Evolutionary conservation across 2,329 filamentous ascomycete genomes (phyloP), one percentile per base, ranked within the genome.

Genomic region (Huntiella abstrusa): DNA sequence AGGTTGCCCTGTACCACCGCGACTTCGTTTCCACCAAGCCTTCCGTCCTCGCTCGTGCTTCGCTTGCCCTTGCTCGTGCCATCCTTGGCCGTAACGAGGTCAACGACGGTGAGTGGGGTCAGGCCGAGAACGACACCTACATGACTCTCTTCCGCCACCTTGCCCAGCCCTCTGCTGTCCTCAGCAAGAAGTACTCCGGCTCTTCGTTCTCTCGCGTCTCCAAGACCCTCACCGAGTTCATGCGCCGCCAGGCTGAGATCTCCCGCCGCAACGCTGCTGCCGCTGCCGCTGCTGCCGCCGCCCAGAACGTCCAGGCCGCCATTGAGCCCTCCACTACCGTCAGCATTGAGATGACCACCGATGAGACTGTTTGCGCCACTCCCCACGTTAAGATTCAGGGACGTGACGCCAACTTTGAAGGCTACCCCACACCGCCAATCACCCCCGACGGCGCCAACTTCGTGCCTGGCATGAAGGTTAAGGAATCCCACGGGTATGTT

Each of bases 11-110:
- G 37, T 98, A 95, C 65, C 85, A 96, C 67, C 83, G 88, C 57
- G 91, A 96, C 54, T 98, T 98, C 56, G 87, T 98, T 52, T 91
- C 87, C 12, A 86, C 82, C 47, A 81, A 81, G 57, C 86, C 91
- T 15, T 94, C 88, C 0, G 80, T 87, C 53, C 84, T 98, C 71
- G 87, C 91, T 39, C 75, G 85, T 53, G 81, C 86, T 38, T 85
- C 87, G 8, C 69, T 96, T 47, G 85, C 85, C 45, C 73, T 98
- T 36, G 80, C 88, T 35, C 73, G 87, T 52, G 88, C 83, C 58
- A 85, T 98, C 52, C 73, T 96, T 8, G 78, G 78, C 56, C 79
- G 85, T 49, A 73, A 79, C 36, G 85, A 93, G 60, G 71, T 79
- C 52, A 75, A 75, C 52, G 78, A 83, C 51, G 74, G 73, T 35